Conservation (phyloP, 495 filamentous ascomycete genomes). For the Thermothielavioides terrestris region DNA sequence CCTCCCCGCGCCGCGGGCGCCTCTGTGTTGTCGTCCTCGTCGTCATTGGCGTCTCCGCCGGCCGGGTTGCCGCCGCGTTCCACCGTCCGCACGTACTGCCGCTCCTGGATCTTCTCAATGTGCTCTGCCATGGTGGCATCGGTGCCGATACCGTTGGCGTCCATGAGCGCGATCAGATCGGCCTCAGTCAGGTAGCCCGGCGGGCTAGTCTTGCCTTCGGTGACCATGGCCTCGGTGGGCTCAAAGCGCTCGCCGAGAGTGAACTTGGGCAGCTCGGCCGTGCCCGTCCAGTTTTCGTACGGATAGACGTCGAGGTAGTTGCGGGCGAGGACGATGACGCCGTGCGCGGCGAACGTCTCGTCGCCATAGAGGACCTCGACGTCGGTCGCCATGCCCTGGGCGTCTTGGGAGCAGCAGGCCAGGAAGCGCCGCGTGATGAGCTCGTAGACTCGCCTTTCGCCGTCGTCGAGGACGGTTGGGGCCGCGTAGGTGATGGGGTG, state of each 20-base stretch:
- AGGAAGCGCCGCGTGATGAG: slow-evolving; percentile 91
- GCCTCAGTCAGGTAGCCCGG: slow-evolving; percentile 90
- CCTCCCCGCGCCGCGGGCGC: slow-evolving; percentile 30
- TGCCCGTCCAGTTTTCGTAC: slow-evolving; percentile 93
- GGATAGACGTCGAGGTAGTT: slow-evolving; percentile 96
- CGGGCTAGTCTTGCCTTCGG: slow-evolving; percentile 74
- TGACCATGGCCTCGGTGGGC: slow-evolving; percentile 81
- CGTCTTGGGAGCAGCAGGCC: slow-evolving; percentile 93
- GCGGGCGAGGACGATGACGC: slow-evolving; percentile 74
- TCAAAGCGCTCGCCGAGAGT: slow-evolving; percentile 69
- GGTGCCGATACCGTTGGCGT: slow-evolving; percentile 95
- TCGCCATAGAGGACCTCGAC: slow-evolving; percentile 79
- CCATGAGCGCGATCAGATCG: slow-evolving; percentile 96
- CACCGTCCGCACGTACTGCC: slow-evolving; percentile 68
- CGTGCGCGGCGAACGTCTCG: slow-evolving; percentile 70
- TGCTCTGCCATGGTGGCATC: slow-evolving; percentile 99
- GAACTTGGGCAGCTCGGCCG: slow-evolving; percentile 71
- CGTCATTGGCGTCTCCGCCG: slow-evolving; percentile 21
- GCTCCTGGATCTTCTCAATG: slow-evolving; percentile 86
- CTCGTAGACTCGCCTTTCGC: slow-evolving; percentile 77
- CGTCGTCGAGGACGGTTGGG: slow-evolving; percentile 50
- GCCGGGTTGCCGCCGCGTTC: slow-evolving; percentile 36
- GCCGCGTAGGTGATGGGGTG: slow-evolving; percentile 80
- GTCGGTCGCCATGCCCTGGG: slow-evolving; percentile 72
- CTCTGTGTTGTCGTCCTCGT: slow-evolving; percentile 25